Evolutionary conservation across 768 basidiomycete species (phyloP).

Genomic region (Lentinula edodes): DNA sequence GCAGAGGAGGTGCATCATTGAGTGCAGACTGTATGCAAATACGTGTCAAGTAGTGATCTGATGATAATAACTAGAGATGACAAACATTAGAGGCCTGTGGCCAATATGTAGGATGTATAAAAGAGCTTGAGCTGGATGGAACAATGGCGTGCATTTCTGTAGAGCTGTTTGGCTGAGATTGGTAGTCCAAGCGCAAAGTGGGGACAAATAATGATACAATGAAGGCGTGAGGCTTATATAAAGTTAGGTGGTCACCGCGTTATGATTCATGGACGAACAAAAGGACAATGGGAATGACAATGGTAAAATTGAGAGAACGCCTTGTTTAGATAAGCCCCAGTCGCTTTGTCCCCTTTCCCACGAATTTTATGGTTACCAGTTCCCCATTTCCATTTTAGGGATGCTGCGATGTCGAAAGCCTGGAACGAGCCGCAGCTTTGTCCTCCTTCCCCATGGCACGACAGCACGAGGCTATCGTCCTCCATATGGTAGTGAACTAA

Average conservation of each 20-base stretch:
- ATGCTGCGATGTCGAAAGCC: neutral
- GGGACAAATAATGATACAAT: slow-evolving; percentile 3
- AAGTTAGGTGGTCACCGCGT: neutral
- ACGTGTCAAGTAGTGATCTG: neutral
- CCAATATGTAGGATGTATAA: slow-evolving; percentile 19
- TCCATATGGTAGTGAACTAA: neutral
- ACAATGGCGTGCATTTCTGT: slow-evolving; percentile 2
- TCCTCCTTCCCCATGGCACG: neutral
- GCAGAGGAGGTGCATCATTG: slow-evolving; percentile 6
- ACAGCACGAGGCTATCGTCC: neutral
- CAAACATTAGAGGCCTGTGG: slow-evolving; percentile 20
- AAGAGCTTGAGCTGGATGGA: slow-evolving; percentile 23
- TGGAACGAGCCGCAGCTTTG: neutral
- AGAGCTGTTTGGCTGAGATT: slow-evolving; percentile 9
- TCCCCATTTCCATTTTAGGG: neutral
- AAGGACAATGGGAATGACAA: slow-evolving; percentile 1
- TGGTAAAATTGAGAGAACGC: neutral
- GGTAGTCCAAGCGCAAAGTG: slow-evolving; percentile 14
- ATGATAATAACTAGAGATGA: neutral
- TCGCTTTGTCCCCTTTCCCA: neutral
- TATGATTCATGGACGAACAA: neutral
- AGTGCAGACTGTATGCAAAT: neutral
- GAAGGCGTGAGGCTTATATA: neutral
- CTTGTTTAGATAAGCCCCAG: neutral
- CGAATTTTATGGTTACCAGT: neutral